Base-by-base conservation (phyloP, 2,329 filamentous ascomycete genomes). In the Cladophialophora psammophila region DNA sequence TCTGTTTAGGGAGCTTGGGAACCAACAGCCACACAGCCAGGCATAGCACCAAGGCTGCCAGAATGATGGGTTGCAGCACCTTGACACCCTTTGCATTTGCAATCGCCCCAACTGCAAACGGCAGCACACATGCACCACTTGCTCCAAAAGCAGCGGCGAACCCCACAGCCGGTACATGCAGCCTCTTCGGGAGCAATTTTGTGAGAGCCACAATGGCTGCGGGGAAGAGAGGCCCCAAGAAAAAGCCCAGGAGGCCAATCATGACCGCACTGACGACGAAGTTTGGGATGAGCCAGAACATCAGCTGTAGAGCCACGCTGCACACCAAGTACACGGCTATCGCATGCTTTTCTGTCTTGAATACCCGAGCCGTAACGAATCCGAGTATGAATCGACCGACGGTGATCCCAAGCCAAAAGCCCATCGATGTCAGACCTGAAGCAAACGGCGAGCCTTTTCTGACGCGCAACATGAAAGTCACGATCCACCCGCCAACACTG, bases 241-340 rank as follows among this genome's bases (percentile, higher is more conserved):
- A 91, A 81, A 93, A 91, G 1, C 91, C 91, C 65, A 92, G 83
- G 0, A 93, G 79, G 0, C 86, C 82, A 26, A 92, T 88, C 50
- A 90, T 88, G 34, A 92, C 81, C n/a, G 90, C 87, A 0, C 89
- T 90, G 40, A 91, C 88, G 63, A 89, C 82, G 73, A 93, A 91
- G 64, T 86, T 86, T 0, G 90, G 90, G 1, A 94, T 88, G 7
- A 93, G 86, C 91, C 91, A 94, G 81, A 93, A 93, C 64, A 93
- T 76, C 4, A 94, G 79, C 77, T 93, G 85, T 36, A 93, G 80
- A 0, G 74, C 86, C 61, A 91, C 84, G 36, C 85, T 84, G 10
- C 89, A 76, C 3, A 84, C 74, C 2, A 94, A 81, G 76, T 94
- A 94, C 12, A 74, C 69, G 4, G 82, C 78, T 58, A 90, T 84